Evolutionary conservation across 208 protist species (phyloP).

Genomic region (Vickermania ingenoplastis): DNA sequence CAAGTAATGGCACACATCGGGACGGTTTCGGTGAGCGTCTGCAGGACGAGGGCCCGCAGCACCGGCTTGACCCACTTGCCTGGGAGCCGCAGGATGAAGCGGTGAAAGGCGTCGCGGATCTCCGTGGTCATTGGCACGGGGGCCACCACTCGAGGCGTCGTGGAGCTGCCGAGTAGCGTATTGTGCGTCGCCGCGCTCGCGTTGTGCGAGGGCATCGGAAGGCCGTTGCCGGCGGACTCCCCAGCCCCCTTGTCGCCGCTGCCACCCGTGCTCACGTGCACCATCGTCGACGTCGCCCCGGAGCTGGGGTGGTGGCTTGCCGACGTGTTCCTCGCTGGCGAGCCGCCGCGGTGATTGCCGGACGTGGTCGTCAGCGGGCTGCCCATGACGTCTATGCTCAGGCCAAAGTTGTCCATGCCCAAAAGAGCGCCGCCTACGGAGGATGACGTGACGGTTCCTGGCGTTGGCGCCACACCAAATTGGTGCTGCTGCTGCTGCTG

Average conservation of each 20-base stretch:
- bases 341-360: not conserved
- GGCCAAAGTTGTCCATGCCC: not conserved
- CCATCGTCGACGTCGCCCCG: not conserved
- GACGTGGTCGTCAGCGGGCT: not conserved
- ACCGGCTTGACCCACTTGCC: conserved; percentile 19
- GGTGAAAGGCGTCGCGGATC: conserved; percentile 14
- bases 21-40: conserved; percentile 37
- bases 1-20: conserved; percentile 32
- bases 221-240: too few species aligned
- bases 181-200: not conserved
- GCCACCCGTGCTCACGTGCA: conserved; percentile 2
- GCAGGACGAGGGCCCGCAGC: conserved; percentile 45
- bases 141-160: not conserved
- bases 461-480: not conserved
- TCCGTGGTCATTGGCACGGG: conserved; percentile 9
- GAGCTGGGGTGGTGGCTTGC: conserved; percentile 3
- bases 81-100: conserved; percentile 33
- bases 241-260: not conserved
- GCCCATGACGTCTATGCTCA: not conserved
- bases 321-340: too few species aligned
- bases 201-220: not conserved
- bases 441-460: not conserved
- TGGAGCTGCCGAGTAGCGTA: not conserved
- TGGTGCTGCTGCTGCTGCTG: not conserved
- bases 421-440: not conserved